Conservation (phyloP, 1,139 yeast species). For the Suhomyces maxii region DNA sequence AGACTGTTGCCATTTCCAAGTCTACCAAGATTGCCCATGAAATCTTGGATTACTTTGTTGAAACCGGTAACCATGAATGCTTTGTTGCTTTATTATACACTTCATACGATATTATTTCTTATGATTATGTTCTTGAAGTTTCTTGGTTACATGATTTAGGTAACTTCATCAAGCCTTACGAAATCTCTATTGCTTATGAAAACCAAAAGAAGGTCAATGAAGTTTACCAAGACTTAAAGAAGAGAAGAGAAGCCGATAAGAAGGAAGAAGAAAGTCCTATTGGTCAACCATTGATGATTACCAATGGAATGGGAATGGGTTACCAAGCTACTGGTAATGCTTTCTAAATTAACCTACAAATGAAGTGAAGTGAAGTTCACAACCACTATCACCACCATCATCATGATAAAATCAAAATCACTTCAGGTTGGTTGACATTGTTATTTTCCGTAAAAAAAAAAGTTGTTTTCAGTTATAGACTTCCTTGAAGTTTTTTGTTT, state of each 20-base stretch:
- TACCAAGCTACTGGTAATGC: slow-evolving; percentile 67
- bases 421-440: neutral
- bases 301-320: slow-evolving; percentile 59
- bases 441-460: neutral
- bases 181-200: slow-evolving; percentile 78
- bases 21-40: slow-evolving; percentile 86
- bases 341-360: slow-evolving; percentile 24
- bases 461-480: slow-evolving; percentile 6
- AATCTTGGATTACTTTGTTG: slow-evolving; percentile 86
- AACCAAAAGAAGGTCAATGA: slow-evolving; percentile 67
- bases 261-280: slow-evolving; percentile 46
- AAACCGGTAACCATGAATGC: slow-evolving; percentile 95
- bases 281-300: slow-evolving; percentile 64
- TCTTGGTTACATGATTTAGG: slow-evolving; percentile 85
- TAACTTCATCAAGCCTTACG: slow-evolving; percentile 86
- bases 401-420: neutral
- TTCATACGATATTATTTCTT: slow-evolving; percentile 76
- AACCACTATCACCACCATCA: too few relatives aligned
- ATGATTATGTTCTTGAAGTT: slow-evolving; percentile 84
- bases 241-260: slow-evolving; percentile 62
- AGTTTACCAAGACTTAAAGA: slow-evolving; percentile 68
- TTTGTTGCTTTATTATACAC: slow-evolving; percentile 87
- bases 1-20: slow-evolving; percentile 84
- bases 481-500: slow-evolving; percentile 2
- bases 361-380: too few relatives aligned